Evolutionary conservation across 768 basidiomycete genomes (phyloP), one percentile per base, ranked within the genome.

Genomic region (Boletus patriciae): DNA sequence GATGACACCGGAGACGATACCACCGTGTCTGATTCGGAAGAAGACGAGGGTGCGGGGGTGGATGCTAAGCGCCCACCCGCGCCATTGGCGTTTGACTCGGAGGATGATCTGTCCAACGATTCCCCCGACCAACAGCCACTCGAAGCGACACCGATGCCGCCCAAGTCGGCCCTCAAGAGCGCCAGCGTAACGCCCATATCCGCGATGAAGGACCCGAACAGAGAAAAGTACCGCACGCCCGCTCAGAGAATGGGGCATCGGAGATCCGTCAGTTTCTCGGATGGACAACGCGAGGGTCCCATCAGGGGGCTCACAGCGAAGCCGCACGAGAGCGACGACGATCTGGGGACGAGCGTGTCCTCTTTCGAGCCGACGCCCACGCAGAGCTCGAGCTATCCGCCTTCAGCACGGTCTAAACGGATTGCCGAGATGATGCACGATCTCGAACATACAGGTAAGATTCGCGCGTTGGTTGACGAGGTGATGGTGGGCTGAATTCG

Each of bases 251-350:
- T 72, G 16, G 72, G 74, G 13, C 84, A 87, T 62, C 83, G 86
- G n/a, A 81, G 93, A 38, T 93, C 90, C 42, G 96, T 99, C 55
- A 96, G 93, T 71, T 99, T 99, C 75, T 97, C 94, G 25, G 97
- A 99, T 68, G 97, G 97, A 6, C 89, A 86, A 68, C 82, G 82
- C 58, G 87, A 89, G 33, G 95, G 96, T 3, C 93, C 91, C n/a
- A 97, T 97, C 45, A 77, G 77, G 51, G 92, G 87, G 4, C 71
- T 87, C 42, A 73, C 70, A 2, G 55, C 43, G 23, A 72, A 71
- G 44, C 66, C 76, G 44, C 76, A 76, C 47, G 72, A 71, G 37
- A 72, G 73, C 16, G 76, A 74, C 15, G 79, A 73, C 19, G 72
- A 71, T 34, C 70, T 72, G 44, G 67, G 44, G 23, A 61, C 55